Conservation (phyloP, 768 basidiomycete species). For the Kwoniella dejecticola region DNA sequence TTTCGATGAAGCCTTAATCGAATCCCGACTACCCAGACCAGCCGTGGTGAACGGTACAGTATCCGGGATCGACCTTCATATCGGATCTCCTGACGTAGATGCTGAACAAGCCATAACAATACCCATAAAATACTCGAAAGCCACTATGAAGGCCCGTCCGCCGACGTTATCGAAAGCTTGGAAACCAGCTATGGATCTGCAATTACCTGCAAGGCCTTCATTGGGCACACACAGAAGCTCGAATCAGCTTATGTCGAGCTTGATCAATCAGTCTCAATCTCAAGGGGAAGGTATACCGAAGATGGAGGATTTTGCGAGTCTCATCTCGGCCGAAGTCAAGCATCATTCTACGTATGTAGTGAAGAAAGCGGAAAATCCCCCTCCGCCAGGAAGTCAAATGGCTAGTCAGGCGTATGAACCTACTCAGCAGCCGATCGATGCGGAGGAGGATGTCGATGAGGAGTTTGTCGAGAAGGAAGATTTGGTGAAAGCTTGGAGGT, state of each 20-base stretch:
- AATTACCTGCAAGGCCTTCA: conserved; percentile 29
- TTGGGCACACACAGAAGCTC: background rate
- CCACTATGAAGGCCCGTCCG: conserved; percentile 69
- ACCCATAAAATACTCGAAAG: conserved; percentile 74
- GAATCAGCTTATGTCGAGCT: conserved; percentile 31
- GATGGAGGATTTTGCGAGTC: conserved; percentile 32
- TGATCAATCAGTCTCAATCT: conserved; percentile 31
- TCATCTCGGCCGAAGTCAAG: conserved; percentile 52
- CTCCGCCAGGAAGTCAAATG: conserved; percentile 16
- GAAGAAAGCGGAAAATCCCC: conserved; percentile 22
- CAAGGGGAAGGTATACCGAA: conserved; percentile 10
- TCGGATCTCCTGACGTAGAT: conserved; percentile 73
- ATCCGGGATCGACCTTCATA: conserved; percentile 66
- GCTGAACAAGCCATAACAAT: conserved; percentile 75
- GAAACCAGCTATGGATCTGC: conserved; percentile 50
- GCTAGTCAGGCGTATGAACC: conserved; percentile 39
- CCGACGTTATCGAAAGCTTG: conserved; percentile 73
- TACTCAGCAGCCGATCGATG: conserved; percentile 47
- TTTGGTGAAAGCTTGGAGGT: conserved; percentile 54
- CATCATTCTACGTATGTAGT: conserved; percentile 40
- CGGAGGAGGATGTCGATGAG: conserved; percentile 55
- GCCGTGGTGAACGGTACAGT: conserved; percentile 70
- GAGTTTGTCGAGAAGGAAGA: conserved; percentile 54
- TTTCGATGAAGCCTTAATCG: conserved; percentile 67
- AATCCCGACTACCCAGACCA: conserved; percentile 56